Evolutionary conservation across 2,329 filamentous ascomycete species (phyloP), one percentile per base, ranked within the genome.

Genomic region (Paracoccidioides lutzii): DNA sequence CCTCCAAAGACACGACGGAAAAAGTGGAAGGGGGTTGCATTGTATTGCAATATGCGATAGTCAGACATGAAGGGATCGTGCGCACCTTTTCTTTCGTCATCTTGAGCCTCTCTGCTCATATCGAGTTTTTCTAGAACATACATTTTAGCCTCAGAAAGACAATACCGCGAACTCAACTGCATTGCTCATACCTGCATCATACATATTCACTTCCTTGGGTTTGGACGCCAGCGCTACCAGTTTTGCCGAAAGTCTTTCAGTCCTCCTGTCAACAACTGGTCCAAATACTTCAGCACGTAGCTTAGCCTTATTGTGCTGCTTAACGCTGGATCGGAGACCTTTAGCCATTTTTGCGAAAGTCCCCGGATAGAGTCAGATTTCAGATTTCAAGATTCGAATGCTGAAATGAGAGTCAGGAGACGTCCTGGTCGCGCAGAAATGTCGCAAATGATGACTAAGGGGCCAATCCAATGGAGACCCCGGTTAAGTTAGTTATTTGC

Each of bases 251-350:
- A 96, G 81, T 62, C 91, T 84, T 71, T 90, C 85, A 54, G 84
- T 85, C 63, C 91, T 82, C 48, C 87, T 90, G 64, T 79, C 76
- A 70, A 91, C 88, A 55, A 84, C 83, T 14, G 91, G 91, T 1
- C 85, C 88, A 72, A 95, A 96, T 61, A 96, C 85, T 61, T 82
- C 83, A 61, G 81, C 77, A 71, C 90, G 90, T 61, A 95, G 79
- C 64, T 81, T 84, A 63, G 81, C 79, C 75, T 90, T 89, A 76
- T 96, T 96, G 66, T 79, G 78, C 76, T 96, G 96, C 65, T 78
- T 82, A 62, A 81, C 77, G 69, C 85, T 94, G 61, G 90, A 81
- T 69, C 91, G 81, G 59, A 87, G 77, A 68, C 88, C 87, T 71
- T 95, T 96, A 30, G 90, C 91, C 91, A 96, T 97, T 64, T 22